Conservation (phyloP, 306 rosid genomes). For the Dicorynia guianensis region DNA sequence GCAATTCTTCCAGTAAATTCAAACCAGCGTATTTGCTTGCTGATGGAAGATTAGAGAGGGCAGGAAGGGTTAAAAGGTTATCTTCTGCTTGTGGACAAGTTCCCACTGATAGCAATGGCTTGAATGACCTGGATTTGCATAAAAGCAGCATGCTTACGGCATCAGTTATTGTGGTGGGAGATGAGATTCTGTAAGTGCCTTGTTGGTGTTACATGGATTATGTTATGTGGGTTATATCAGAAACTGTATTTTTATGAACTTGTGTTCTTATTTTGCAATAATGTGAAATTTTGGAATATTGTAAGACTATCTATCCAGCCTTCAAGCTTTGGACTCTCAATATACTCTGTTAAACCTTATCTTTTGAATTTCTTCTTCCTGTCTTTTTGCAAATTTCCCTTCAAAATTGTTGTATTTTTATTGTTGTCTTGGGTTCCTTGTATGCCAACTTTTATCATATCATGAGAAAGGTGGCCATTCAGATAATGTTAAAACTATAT, state of each 20-base stretch:
- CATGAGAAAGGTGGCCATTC: background rate
- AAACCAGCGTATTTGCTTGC: conserved; percentile 91
- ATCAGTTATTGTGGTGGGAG: conserved; percentile 84
- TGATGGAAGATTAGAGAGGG: conserved; percentile 96
- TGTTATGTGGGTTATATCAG: conserved; percentile 25
- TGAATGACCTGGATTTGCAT: conserved; percentile 47
- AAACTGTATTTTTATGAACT: conserved; percentile 29
- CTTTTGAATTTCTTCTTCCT: conserved; percentile 9
- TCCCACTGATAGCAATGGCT: conserved; percentile 68
- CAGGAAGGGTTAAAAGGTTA: conserved; percentile 80
- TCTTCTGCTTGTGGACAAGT: conserved; percentile 53
- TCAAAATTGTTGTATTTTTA: background rate
- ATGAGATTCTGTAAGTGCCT: conserved; percentile 93
- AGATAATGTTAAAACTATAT: background rate
- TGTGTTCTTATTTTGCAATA: conserved; percentile 18
- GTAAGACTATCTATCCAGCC: background rate
- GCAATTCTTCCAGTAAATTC: conserved; percentile 59
- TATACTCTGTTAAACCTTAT: conserved; percentile 20
- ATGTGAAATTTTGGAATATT: conserved; percentile 20
- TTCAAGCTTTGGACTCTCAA: conserved; percentile 9
- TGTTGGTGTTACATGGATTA: conserved; percentile 41
- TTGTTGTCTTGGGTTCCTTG: background rate
- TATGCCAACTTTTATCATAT: conserved; percentile 1
- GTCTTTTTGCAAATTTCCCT: no score
- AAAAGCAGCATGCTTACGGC: conserved; percentile 72